Evolutionary conservation across 1,284 basidiomycete genomes (phyloP).

Genomic region (Sporisorium scitamineum): DNA sequence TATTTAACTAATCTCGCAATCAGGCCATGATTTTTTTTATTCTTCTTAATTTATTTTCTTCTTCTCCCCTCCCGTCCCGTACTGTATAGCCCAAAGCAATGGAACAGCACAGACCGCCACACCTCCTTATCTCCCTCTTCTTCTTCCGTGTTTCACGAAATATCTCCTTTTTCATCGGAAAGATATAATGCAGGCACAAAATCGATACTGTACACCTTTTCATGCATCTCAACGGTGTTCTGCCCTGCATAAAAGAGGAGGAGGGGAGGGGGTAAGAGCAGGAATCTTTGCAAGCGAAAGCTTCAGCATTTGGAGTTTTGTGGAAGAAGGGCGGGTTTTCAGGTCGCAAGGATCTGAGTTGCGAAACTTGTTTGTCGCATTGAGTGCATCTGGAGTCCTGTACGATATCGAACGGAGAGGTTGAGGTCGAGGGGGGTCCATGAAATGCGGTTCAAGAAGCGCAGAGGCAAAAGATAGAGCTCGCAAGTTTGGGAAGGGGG

Average conservation of each 20-base stretch:
- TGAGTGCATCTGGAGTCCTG: background rate
- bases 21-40: background rate
- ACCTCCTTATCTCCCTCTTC: background rate
- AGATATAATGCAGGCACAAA: slow-evolving; percentile 2
- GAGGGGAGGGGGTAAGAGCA: background rate
- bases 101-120: slow-evolving; percentile 6
- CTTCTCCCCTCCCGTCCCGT: background rate
- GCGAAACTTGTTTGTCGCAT: slow-evolving; percentile 11
- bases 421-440: no score
- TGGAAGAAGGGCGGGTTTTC: background rate
- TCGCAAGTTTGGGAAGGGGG: no score
- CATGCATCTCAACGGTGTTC: background rate
- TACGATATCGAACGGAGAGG: no score
- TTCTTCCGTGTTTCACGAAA: background rate
- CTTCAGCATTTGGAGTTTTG: background rate
- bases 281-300: background rate
- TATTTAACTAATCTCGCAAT: slow-evolving; percentile 7
- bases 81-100: background rate
- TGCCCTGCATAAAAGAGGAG: background rate
- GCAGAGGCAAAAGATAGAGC: background rate
- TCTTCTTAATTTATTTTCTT: background rate
- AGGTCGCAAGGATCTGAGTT: background rate
- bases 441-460: background rate
- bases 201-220: background rate
- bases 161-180: background rate